These are phyloP conservation scores for Cyberlindnera veronae DNA, from an alignment of 805 yeast species.

Conservation along the genomic window DNA sequence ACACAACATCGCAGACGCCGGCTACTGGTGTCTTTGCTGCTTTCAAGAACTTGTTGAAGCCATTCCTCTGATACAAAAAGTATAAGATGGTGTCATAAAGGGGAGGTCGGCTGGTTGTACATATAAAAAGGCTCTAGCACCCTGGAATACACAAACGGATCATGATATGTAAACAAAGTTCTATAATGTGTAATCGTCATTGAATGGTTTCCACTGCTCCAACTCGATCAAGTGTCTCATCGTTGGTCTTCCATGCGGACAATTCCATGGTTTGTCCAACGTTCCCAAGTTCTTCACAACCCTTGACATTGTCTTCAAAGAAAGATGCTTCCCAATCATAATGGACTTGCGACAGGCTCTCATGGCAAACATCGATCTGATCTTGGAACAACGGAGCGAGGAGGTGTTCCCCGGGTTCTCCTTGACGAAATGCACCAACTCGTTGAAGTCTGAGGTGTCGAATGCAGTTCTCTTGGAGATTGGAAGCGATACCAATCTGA, in stretches of 20 bases:
- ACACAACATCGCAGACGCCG: background rate
- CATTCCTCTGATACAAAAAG: conserved; percentile 11
- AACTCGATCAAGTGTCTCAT: conserved; percentile 82
- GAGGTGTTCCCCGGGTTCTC: conserved; percentile 44
- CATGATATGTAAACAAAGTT: conserved; percentile 3
- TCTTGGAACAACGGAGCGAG: conserved; percentile 66
- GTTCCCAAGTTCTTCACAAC: conserved; percentile 66
- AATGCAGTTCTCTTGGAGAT: conserved; percentile 67
- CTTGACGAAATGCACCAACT: conserved; percentile 63
- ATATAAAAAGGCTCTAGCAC: no score
- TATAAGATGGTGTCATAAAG: no score
- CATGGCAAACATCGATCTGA: conserved; percentile 85
- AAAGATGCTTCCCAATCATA: conserved; percentile 84
- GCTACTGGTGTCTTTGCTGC: conserved; percentile 21
- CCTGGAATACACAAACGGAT: background rate
- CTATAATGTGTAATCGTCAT: conserved; percentile 38
- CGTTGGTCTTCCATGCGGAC: conserved; percentile 97
- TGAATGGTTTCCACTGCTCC: conserved; percentile 41
- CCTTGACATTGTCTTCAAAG: conserved; percentile 53
- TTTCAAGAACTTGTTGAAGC: conserved; percentile 23
- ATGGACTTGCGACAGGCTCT: conserved; percentile 91
- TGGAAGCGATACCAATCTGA: conserved; percentile 64
- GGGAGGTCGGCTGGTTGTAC: no score
- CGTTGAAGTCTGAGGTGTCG: conserved; percentile 64
- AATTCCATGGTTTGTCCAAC: conserved; percentile 88